These are phyloP conservation scores for Picea engelmannii DNA, from an alignment of 83 land plant species.

Conservation along the genomic window DNA sequence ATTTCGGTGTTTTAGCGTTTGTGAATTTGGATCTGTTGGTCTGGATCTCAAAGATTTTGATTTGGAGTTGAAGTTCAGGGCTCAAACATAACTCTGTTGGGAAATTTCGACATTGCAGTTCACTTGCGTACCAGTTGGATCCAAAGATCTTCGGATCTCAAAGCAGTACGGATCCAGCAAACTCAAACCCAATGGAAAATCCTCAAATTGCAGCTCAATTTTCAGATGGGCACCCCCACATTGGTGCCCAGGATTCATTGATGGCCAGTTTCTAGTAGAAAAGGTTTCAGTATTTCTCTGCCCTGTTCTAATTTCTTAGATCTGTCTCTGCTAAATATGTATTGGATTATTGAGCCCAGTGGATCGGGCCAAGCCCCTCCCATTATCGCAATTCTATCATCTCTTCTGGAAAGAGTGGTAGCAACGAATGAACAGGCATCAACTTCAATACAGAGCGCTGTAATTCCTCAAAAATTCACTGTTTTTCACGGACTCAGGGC, in stretches of 20 bases:
- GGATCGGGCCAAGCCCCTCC: conserved; percentile 15
- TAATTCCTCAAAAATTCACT: conserved; percentile 21
- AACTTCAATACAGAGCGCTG: neutral
- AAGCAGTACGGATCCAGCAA: no score
- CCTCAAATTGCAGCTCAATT: no score
- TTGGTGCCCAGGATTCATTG: neutral
- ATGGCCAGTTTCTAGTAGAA: neutral
- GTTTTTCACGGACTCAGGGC: conserved; percentile 62
- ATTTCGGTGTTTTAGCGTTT: neutral
- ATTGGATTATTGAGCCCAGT: conserved; percentile 11
- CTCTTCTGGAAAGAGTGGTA: conserved; percentile 52
- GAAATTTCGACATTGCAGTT: no score
- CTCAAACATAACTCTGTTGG: no score
- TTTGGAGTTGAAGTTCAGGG: no score
- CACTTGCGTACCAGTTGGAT: no score
- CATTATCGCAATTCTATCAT: conserved; percentile 50
- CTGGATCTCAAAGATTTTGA: neutral
- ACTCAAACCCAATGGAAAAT: no score
- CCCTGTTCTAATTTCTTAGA: neutral
- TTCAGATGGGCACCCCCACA: no score
- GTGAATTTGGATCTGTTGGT: neutral
- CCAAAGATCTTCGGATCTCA: conserved; percentile 6
- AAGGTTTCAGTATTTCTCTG: neutral
- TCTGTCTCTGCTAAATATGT: neutral
- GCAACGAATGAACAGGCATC: conserved; percentile 42